phyloP scores from a whole-genome alignment of 495 filamentous ascomycete genomes.

The Lasiosphaeria miniovina region DNA sequence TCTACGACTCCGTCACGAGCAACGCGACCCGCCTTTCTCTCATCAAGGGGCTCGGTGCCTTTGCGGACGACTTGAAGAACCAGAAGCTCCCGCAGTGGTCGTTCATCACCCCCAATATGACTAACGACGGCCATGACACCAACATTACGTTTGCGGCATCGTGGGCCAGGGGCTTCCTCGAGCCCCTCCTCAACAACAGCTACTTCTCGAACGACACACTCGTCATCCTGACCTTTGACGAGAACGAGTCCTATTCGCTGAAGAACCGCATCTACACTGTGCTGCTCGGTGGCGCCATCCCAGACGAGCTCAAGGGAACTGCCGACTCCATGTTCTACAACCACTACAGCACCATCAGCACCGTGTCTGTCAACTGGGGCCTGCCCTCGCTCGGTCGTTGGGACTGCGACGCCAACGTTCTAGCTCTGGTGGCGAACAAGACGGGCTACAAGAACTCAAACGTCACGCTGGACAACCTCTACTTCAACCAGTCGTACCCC shows the following conservation, averaged over 20 bases:
- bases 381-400: constrained; percentile 46
- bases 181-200: constrained; percentile 58
- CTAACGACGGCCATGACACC: constrained; percentile 63
- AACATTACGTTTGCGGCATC: constrained; percentile 56
- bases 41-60: constrained; percentile 65
- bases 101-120: constrained; percentile 76
- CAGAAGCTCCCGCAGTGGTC: constrained; percentile 66
- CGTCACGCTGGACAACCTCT: constrained; percentile 30
- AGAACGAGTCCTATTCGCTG: constrained; percentile 53
- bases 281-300: constrained; percentile 64
- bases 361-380: constrained; percentile 60
- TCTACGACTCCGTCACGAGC: constrained; percentile 57
- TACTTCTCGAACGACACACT: constrained; percentile 70
- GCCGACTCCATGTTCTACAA: constrained; percentile 66
- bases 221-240: constrained; percentile 67
- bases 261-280: constrained; percentile 48
- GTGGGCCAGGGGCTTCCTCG: constrained; percentile 60
- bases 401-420: constrained; percentile 56
- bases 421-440: constrained; percentile 40
- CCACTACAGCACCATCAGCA: constrained; percentile 67
- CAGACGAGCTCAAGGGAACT: constrained; percentile 54
- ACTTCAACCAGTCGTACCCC: constrained; percentile 49
- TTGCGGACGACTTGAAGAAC: constrained; percentile 56
- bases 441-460: constrained; percentile 32
- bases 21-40: constrained; percentile 55